Evolutionary conservation across 2,329 filamentous ascomycete species (phyloP).

Genomic region (Thelonectria discophora): DNA sequence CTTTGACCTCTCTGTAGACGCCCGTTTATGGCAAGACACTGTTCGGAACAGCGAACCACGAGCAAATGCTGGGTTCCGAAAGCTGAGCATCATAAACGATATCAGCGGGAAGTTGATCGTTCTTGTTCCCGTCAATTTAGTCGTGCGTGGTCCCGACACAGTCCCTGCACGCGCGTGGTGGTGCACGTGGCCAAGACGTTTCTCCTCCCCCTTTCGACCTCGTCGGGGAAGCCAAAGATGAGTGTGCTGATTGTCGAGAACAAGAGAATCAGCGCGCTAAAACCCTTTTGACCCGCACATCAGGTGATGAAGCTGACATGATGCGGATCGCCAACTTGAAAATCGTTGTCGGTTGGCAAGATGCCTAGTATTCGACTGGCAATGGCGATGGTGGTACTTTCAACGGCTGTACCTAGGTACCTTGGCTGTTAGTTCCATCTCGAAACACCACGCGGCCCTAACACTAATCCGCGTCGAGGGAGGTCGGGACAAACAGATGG

Average conservation of each 20-base stretch:
- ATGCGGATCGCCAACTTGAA: conserved; percentile 7
- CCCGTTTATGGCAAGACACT: conserved; percentile 18
- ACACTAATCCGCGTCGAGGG: conserved; percentile 22
- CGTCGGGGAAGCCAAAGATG: conserved; percentile 16
- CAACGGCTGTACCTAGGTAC: conserved; percentile 20
- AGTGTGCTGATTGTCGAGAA: conserved; percentile 16
- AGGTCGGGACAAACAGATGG: conserved; percentile 29
- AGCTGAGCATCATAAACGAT: conserved; percentile 7
- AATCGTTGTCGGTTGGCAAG: conserved; percentile 12
- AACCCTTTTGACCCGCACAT: conserved; percentile 10
- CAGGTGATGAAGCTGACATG: conserved; percentile 12
- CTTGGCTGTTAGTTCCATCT: conserved; percentile 20
- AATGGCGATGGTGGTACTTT: conserved; percentile 21
- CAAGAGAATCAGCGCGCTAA: conserved; percentile 16
- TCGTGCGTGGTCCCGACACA: background rate
- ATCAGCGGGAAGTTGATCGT: conserved; percentile 8
- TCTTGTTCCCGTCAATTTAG: conserved; percentile 6
- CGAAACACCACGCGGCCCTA: conserved; percentile 29
- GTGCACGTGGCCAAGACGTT: conserved; percentile 26
- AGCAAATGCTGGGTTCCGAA: conserved; percentile 7
- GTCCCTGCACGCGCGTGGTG: conserved; percentile 7
- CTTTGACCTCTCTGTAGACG: conserved; percentile 33
- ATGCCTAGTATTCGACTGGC: conserved; percentile 11
- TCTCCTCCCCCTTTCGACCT: conserved; percentile 3
- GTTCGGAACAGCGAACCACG: conserved; percentile 19